Evolutionary conservation across 139 green algal genomes (phyloP).

Genomic region (Chlorella sp.): DNA sequence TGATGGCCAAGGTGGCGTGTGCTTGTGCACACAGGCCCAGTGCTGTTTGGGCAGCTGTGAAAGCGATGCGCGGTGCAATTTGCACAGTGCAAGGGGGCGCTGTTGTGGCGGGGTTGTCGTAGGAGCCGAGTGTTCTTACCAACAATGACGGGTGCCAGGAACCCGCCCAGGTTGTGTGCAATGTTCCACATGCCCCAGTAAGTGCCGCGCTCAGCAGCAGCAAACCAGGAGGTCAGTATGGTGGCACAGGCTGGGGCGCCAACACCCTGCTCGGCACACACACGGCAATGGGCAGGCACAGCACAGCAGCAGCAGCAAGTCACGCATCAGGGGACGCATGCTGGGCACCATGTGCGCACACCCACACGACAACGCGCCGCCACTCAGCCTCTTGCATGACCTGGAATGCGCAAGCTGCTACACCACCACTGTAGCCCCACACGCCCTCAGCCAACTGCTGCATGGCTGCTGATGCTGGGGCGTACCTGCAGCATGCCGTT

Average conservation of each 20-base stretch:
- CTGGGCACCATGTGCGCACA: no score
- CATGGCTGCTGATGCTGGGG: no score
- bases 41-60: background rate
- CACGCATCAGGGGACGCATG: no score
- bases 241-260: constrained; percentile 82
- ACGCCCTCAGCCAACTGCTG: no score
- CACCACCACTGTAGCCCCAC: no score
- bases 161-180: constrained; percentile 88
- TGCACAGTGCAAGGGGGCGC: background rate
- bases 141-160: constrained; percentile 77
- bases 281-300: no score
- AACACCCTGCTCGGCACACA: constrained; percentile 44
- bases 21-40: background rate
- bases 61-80: background rate
- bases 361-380: no score
- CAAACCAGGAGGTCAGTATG: constrained; percentile 89
- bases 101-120: background rate
- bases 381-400: no score
- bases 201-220: constrained; percentile 73
- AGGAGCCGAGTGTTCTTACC: constrained; percentile 24
- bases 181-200: constrained; percentile 81
- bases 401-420: no score
- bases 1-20: no score
- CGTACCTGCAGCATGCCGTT: no score
- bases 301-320: no score